Evolutionary conservation across 2,329 filamentous ascomycete species (phyloP).

Genomic region (Talaromyces funiculosus): DNA sequence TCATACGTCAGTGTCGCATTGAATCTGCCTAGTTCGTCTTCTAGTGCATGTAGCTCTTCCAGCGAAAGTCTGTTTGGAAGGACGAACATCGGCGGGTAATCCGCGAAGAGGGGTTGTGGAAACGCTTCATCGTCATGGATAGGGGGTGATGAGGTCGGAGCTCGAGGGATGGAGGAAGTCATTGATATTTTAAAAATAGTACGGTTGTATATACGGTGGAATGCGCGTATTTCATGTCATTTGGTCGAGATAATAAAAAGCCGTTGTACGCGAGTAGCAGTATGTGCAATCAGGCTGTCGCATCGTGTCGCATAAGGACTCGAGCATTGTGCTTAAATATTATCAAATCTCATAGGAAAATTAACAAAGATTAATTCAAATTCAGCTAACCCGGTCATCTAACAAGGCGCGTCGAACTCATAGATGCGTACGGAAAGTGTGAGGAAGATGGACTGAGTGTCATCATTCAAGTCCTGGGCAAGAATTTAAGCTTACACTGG

Average conservation of each 20-base stretch:
- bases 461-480: not conserved
- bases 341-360: not conserved
- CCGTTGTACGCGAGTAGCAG: not conserved
- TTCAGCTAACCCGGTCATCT: no score
- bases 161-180: not conserved
- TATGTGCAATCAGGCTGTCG: not conserved
- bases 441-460: not conserved
- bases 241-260: not conserved
- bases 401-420: not conserved
- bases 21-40: constrained; percentile 54
- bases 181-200: constrained; percentile 1
- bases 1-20: constrained; percentile 63
- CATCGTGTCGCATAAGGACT: not conserved
- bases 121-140: not conserved
- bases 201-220: not conserved
- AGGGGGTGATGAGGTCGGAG: constrained; percentile 9
- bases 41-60: constrained; percentile 58
- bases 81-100: constrained; percentile 63
- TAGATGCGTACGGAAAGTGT: not conserved
- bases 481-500: not conserved
- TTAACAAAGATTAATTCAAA: not conserved
- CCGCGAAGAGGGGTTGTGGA: constrained; percentile 24
- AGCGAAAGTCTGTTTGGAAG: constrained; percentile 63
- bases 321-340: not conserved
- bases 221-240: not conserved